A percentile compares a stretch with the other conserved stretches of the same genome.
Conservation (phyloP, 352 stramenopile species). For the Thraustochytrium sp. region DNA sequence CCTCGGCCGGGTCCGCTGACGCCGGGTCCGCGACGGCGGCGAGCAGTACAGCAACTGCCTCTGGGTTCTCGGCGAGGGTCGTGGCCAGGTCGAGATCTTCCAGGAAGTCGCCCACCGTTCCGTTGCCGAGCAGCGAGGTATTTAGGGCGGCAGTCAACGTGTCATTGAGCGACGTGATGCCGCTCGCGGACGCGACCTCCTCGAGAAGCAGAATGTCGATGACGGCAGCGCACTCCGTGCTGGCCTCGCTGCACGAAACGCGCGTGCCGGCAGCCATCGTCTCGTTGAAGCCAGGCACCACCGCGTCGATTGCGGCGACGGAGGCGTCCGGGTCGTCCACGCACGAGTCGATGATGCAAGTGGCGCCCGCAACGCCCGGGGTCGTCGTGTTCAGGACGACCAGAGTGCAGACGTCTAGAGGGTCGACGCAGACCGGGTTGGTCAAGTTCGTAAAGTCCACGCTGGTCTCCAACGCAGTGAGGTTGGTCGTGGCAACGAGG, state of each 20-base stretch:
- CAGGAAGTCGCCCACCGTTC: neutral
- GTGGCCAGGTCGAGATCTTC: neutral
- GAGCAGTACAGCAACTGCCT: neutral
- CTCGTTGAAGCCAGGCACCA: slow-evolving; percentile 11
- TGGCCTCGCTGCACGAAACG: neutral
- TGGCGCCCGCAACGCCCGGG: neutral
- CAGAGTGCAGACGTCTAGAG: neutral
- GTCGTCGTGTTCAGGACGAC: neutral
- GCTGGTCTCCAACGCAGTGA: neutral
- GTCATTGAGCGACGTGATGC: neutral
- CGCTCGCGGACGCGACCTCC: neutral
- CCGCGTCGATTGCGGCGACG: neutral
- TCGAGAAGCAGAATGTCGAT: neutral
- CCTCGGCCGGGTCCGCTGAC: neutral
- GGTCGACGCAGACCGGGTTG: neutral
- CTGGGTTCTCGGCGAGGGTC: neutral
- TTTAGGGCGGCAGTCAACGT: neutral
- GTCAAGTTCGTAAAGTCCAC: too few relatives aligned
- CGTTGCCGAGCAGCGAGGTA: neutral
- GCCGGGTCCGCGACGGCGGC: neutral
- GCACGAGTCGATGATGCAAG: slow-evolving; percentile 19
- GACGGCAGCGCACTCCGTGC: neutral
- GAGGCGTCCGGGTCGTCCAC: neutral
- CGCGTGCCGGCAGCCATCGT: neutral
- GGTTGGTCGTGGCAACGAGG: too few relatives aligned